Base-by-base conservation (phyloP, 2,329 filamentous ascomycete species). In the Fusarium algeriense region DNA sequence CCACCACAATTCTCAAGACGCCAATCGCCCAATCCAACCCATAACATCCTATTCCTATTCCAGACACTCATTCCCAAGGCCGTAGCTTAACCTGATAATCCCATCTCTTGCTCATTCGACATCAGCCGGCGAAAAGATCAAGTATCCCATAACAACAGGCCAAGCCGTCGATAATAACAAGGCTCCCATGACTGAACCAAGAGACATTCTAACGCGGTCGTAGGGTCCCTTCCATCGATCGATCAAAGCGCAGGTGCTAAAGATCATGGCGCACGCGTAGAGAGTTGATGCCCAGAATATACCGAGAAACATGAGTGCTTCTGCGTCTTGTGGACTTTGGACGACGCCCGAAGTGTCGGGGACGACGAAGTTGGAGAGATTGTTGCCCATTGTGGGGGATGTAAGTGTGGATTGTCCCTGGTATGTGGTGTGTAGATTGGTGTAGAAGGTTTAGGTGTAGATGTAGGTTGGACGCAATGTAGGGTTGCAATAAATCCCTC, bases 241-340 rank as follows among this genome's bases (percentile, higher is more conserved):
- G 69, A 84, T 69, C 60, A 84, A 78, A n/a, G 75, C 75, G 74
- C 81, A 80, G 34, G 82, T 82, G 64, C 78, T 81, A 71, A 80
- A 83, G 73, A 84, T 81, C 77, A 83, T 82, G 76, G 79, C 81
- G 64, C 80, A 79, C 54, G 58, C 76, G 75, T 84, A 83, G 40
- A 82, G 64, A 7, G 77, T 76, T 30, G 73, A 55, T 10, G 60
- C 76, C 82, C 82, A 84, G 66, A 79, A 71, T 50, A 80, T 55
- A 52, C 69, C 79, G 64, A 83, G 65, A 35, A 80, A 68, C 55
- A 82, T 77, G 69, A 77, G 76, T 41, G 77, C 68, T 38, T 48
- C 34, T 37, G 67, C 61, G 57, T 84, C 83, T 20, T 71, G 13
- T 4, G 77, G 74, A 44, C 77, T 76, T 64, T 82, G 76, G 53